Conservation (phyloP, 2,329 filamentous ascomycete species). For the Colletotrichum simmondsii region DNA sequence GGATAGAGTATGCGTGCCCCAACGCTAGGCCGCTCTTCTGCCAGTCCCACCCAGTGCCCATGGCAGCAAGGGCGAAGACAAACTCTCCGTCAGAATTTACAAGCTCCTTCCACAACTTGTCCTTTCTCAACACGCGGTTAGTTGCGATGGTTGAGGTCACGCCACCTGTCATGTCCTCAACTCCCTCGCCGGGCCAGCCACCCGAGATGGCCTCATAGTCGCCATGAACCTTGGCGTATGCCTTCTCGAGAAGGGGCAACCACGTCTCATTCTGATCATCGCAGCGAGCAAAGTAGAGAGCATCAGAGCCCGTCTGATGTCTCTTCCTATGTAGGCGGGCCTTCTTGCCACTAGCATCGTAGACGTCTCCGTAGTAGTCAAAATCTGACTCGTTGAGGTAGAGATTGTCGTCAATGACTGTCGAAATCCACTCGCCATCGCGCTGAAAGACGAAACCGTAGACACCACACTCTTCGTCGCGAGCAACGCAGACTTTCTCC, state of each 20-base stretch:
- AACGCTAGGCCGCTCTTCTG: conserved; percentile 53
- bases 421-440: conserved; percentile 77
- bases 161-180: conserved; percentile 64
- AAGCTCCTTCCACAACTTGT: conserved; percentile 77
- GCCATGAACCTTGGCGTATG: conserved; percentile 81
- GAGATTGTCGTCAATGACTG: conserved; percentile 77
- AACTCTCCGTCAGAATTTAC: conserved; percentile 76
- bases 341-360: conserved; percentile 57
- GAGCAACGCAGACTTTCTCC: conserved; percentile 73
- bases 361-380: conserved; percentile 41
- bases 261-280: conserved; percentile 78
- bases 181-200: conserved; percentile 67
- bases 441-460: conserved; percentile 81
- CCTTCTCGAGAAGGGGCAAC: conserved; percentile 79
- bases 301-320: conserved; percentile 75
- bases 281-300: conserved; percentile 77
- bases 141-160: conserved; percentile 66
- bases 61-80: conserved; percentile 60
- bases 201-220: conserved; percentile 77
- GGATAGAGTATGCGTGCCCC: conserved; percentile 63
- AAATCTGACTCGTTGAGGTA: conserved; percentile 41
- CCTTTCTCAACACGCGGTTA: conserved; percentile 71
- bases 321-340: conserved; percentile 70
- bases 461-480: conserved; percentile 75
- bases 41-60: conserved; percentile 41